Conservation (phyloP, 2,329 filamentous ascomycete genomes). For the Curvularia lunata region DNA sequence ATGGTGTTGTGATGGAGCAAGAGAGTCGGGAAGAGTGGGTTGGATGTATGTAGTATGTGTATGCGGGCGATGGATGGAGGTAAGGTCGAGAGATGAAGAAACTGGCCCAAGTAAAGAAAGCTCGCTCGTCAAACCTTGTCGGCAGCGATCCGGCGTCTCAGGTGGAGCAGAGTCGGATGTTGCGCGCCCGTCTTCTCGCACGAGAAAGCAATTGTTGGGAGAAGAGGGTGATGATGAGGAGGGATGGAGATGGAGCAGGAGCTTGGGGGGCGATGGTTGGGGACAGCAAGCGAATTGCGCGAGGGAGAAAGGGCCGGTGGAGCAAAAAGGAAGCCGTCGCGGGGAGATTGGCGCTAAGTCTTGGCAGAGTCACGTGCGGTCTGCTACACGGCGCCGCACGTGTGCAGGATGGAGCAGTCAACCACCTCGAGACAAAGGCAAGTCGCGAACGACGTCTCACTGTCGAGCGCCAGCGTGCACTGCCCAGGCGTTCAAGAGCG, state of each 20-base stretch:
- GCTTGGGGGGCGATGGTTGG: slow-evolving; percentile 23
- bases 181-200: slow-evolving; percentile 28
- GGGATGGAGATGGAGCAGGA: slow-evolving; percentile 25
- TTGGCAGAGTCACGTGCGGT: slow-evolving; percentile 31
- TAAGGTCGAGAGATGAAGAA: slow-evolving; percentile 40
- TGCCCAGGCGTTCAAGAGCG: not conserved
- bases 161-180: slow-evolving; percentile 25
- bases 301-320: slow-evolving; percentile 24
- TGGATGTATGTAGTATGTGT: slow-evolving; percentile 2
- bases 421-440: not conserved
- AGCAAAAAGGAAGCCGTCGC: slow-evolving; percentile 29
- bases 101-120: slow-evolving; percentile 48
- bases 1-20: slow-evolving; percentile 42
- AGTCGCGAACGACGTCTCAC: not conserved
- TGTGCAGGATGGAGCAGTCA: not conserved
- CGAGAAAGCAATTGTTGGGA: slow-evolving; percentile 24
- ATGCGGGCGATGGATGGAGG: slow-evolving; percentile 21
- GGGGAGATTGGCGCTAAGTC: slow-evolving; percentile 26
- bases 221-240: slow-evolving; percentile 15
- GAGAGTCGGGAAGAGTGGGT: slow-evolving; percentile 37
- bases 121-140: slow-evolving; percentile 50
- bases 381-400: not conserved
- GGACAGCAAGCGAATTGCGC: slow-evolving; percentile 20
- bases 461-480: not conserved
- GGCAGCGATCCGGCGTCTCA: slow-evolving; percentile 37